Evolutionary conservation across 2,329 filamentous ascomycete species (phyloP).

Genomic region (Ophiocordyceps polyrhachis-furcata): DNA sequence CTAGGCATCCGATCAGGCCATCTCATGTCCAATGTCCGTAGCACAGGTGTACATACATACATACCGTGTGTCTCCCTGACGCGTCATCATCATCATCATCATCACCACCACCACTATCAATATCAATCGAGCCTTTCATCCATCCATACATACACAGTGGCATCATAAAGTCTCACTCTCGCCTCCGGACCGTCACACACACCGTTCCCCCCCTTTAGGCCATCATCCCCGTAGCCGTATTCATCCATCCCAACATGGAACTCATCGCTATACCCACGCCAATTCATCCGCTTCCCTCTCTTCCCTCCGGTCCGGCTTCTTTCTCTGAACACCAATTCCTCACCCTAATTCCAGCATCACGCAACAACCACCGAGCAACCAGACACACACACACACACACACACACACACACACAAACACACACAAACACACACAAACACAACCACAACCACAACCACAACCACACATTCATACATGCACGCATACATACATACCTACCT

Average conservation of each 20-base stretch:
- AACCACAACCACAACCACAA: no score
- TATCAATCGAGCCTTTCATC: not conserved
- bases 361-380: not conserved
- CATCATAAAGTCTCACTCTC: not conserved
- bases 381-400: constrained; percentile 1
- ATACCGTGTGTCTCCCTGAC: not conserved
- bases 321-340: not conserved
- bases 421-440: not conserved
- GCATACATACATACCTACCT: no score
- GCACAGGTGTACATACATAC: no score
- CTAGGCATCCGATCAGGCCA: no score
- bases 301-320: no score
- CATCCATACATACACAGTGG: not conserved
- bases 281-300: not conserved
- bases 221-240: no score
- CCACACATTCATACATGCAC: no score
- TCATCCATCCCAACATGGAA: no score
- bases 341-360: not conserved
- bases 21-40: no score
- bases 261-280: not conserved
- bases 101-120: no score
- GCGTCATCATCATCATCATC: not conserved
- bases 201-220: not conserved
- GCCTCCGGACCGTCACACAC: not conserved
- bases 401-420: not conserved